Conservation (phyloP, 306 rosid genomes). For the Ormosia semicastrata region DNA sequence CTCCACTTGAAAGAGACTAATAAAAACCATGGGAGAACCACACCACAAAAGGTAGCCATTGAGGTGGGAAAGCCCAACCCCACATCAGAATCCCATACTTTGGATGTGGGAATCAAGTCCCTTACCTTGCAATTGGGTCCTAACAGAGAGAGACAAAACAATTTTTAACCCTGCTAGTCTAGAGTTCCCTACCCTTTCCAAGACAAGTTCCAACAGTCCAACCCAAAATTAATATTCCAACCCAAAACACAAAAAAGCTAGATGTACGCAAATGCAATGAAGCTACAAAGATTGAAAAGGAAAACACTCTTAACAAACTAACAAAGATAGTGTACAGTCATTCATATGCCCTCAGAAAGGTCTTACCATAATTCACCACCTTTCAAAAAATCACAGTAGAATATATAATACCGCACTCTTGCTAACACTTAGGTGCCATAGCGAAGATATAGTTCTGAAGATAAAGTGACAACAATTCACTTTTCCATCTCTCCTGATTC, state of each 20-base stretch:
- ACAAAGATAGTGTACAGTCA: not conserved
- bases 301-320: not conserved
- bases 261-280: not conserved
- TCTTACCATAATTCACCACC: not conserved
- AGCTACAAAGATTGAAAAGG: not conserved
- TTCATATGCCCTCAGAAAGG: not conserved
- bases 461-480: not conserved
- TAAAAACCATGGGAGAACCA: too few species aligned
- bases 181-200: not conserved
- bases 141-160: too few species aligned
- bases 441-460: not conserved
- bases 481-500: not conserved
- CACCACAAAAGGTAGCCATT: too few species aligned
- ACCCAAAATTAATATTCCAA: not conserved
- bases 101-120: too few species aligned
- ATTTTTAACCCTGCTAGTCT: not conserved
- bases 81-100: not conserved
- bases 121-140: too few species aligned
- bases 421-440: not conserved
- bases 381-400: not conserved
- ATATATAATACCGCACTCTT: not conserved
- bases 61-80: not conserved
- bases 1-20: too few species aligned
- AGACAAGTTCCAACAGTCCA: not conserved
- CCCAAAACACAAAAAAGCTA: not conserved